These are phyloP conservation scores for Gastroboletus turbinatus DNA, from an alignment of 1,284 basidiomycete genomes.

Conservation along the genomic window DNA sequence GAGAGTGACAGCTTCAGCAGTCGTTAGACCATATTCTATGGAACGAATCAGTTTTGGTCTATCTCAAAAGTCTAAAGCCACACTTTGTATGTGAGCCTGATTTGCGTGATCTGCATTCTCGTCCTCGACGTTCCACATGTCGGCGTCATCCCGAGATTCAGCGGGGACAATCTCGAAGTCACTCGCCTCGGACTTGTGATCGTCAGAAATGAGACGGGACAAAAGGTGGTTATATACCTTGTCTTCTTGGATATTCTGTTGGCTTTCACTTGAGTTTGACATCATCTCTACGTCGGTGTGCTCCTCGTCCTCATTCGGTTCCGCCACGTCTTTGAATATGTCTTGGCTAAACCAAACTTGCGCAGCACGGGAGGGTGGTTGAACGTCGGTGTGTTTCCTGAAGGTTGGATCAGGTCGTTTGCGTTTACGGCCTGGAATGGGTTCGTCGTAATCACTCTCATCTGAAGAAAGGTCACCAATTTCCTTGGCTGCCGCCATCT, in stretches of 20 bases:
- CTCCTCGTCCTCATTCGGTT: slow-evolving; percentile 41
- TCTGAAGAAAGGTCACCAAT: slow-evolving; percentile 59
- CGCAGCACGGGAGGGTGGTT: slow-evolving; percentile 47
- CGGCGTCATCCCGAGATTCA: slow-evolving; percentile 52
- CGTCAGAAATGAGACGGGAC: slow-evolving; percentile 13
- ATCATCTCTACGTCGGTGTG: slow-evolving; percentile 37
- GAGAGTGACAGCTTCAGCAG: slow-evolving; percentile 89
- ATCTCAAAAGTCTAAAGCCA: slow-evolving; percentile 26
- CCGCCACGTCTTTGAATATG: slow-evolving; percentile 70
- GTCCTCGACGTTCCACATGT: slow-evolving; percentile 82
- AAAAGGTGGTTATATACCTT: slow-evolving; percentile 30
- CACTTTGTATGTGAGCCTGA: slow-evolving; percentile 71
- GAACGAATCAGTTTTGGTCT: slow-evolving; percentile 2
- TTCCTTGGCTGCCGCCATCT: slow-evolving; percentile 63
- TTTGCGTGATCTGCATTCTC: slow-evolving; percentile 79
- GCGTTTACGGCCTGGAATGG: slow-evolving; percentile 43
- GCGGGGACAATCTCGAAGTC: slow-evolving; percentile 27
- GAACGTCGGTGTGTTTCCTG: slow-evolving; percentile 44
- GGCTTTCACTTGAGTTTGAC: slow-evolving; percentile 2
- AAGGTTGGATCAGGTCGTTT: slow-evolving; percentile 37
- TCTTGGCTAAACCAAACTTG: slow-evolving; percentile 95
- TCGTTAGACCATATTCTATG: slow-evolving; percentile 82
- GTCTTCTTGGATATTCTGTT: slow-evolving; percentile 36
- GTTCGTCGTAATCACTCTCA: slow-evolving; percentile 50
- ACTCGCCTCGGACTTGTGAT: slow-evolving; percentile 19